Conservation (phyloP, 257 asterid species). For the Handroanthus guayacan region DNA sequence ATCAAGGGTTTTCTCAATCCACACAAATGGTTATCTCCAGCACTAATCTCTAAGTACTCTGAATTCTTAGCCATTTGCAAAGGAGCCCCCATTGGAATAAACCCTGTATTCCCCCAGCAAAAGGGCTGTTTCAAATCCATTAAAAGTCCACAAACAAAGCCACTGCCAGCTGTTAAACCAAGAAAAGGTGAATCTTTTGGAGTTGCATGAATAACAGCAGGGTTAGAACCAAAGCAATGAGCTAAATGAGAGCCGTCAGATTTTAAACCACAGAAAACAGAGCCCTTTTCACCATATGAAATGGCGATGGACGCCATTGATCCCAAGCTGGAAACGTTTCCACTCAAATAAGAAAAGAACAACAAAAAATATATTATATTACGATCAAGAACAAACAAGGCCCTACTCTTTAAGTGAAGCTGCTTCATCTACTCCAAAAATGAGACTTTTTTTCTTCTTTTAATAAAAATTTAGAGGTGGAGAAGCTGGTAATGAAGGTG, state of each 20-base stretch:
- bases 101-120: constrained; percentile 74
- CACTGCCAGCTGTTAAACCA: constrained; percentile 75
- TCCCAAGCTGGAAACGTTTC: constrained; percentile 57
- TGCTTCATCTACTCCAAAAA: constrained; percentile 1
- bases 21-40: constrained; percentile 77
- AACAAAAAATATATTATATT: constrained; percentile 37
- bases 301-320: constrained; percentile 78
- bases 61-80: constrained; percentile 49
- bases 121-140: constrained; percentile 62
- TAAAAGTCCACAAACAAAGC: constrained; percentile 72
- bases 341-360: constrained; percentile 38
- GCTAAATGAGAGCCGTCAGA: constrained; percentile 73
- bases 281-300: constrained; percentile 74
- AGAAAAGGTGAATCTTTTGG: constrained; percentile 54
- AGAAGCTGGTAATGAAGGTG: constrained; percentile 9
- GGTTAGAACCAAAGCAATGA: constrained; percentile 65
- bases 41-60: constrained; percentile 70
- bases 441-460: background rate
- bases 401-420: background rate
- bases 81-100: constrained; percentile 58
- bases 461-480: too few relatives aligned
- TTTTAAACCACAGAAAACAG: constrained; percentile 71
- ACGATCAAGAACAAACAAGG: constrained; percentile 31
- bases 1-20: constrained; percentile 69
- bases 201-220: constrained; percentile 54